A percentile compares a stretch with the other conserved stretches of the same genome.
These are phyloP conservation scores for Hansenula lynferdii DNA, from an alignment of 1,139 yeast genomes.

Conservation along the genomic window DNA sequence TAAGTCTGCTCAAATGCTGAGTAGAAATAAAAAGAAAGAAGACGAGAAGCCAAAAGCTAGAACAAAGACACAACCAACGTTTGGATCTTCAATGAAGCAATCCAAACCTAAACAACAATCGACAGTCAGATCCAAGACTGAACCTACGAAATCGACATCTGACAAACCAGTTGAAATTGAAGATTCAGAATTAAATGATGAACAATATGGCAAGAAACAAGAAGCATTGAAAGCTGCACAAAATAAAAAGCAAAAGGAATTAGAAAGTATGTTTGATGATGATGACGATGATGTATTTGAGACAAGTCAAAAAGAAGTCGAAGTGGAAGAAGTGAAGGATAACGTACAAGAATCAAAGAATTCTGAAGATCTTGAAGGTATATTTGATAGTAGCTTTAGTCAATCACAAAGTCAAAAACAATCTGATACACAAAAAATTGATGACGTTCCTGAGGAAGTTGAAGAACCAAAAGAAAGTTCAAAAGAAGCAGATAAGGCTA, in stretches of 20 bases:
- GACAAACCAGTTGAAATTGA: conserved; percentile 7
- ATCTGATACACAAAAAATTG: neutral
- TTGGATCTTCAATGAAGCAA: conserved; percentile 8
- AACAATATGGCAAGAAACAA: conserved; percentile 11
- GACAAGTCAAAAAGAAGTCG: too few species aligned
- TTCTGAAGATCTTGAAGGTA: conserved; percentile 12
- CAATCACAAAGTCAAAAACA: conserved; percentile 14
- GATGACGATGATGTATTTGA: conserved; percentile 23
- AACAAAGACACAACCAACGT: conserved; percentile 8
- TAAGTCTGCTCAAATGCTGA: conserved; percentile 12
- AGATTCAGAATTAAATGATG: conserved; percentile 11
- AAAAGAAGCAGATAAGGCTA: neutral
- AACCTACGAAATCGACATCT: neutral
- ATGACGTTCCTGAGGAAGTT: conserved; percentile 4
- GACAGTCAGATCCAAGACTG: conserved; percentile 10
- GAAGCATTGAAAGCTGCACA: conserved; percentile 6
- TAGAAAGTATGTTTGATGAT: conserved; percentile 27
- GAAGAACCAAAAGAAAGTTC: conserved; percentile 1
- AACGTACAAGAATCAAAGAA: neutral
- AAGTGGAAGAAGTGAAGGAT: neutral
- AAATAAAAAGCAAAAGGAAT: conserved; percentile 15
- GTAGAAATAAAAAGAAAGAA: conserved; percentile 8
- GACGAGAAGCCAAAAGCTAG: conserved; percentile 5
- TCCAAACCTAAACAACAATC: conserved; percentile 2
- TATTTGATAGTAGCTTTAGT: conserved; percentile 14